Base-by-base conservation (phyloP, 176 grass and related monocot genomes). In the Lolium rigidum region DNA sequence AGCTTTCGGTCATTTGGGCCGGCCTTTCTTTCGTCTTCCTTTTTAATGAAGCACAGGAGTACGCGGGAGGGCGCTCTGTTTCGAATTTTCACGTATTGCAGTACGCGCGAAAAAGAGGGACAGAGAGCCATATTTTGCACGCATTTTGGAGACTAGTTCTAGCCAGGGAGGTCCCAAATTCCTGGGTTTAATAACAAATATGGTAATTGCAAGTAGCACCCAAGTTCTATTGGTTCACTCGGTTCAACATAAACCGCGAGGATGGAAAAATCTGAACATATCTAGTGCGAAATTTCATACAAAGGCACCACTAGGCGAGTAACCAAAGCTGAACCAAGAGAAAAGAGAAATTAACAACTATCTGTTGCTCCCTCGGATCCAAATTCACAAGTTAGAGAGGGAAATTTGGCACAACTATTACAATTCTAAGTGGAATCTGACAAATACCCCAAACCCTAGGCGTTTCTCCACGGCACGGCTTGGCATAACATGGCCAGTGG, bases 401-500 rank as follows among this genome's bases (percentile, higher is more conserved):
- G 24, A 50, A 58, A 70, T 24, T 73, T 6, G 16, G 18, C 41
- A 13, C 18, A 47, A 2, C 7, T 24, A 43, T 16, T n/a, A 3
- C 4, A 77, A 70, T 10, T 51, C 21, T 37, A 10, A 70, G 55
- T 31, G 71, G 22, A 63, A 47, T 72, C n/a, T 16, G 15, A 16
- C 64, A 41, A 43, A 54, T 72, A 60, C 28, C 47, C n/a, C 48
- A 48, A 89, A 89, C 57, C 87, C 82, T 89, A 89, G 58, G 2
- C 8, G 48, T 57, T 24, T 25, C 82, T 47, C 80, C 21, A 5
- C 6, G 47, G 17, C 41, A 15, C 16, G 41, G 15, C 25, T 15
- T 35, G 31, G 24, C 81, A 57, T 48, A 80, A 65, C 6, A 21
- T 38, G 22, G 55, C n/a, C 21, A 47, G 18, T 25, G 18, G 56